phyloP scores from a whole-genome alignment of 2,329 filamentous ascomycete genomes.

The Arthrobotrys iridis region DNA sequence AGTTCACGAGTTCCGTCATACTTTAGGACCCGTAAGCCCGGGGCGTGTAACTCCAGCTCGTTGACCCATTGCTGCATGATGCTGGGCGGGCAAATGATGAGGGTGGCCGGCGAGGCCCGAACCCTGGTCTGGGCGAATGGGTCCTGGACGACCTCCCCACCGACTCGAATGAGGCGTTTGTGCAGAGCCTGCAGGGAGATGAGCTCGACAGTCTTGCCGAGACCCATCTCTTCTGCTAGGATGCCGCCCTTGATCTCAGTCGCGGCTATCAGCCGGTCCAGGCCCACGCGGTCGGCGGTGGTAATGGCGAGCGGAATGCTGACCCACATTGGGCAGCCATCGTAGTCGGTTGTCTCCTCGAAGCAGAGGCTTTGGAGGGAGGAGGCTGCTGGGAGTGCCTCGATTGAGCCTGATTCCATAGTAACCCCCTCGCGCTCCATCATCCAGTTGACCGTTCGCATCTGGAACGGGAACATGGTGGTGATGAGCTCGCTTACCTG shows the following conservation, averaged over 20 bases:
- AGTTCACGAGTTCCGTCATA: constrained; percentile 65
- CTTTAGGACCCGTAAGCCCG: constrained; percentile 67
- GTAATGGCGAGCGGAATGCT: constrained; percentile 73
- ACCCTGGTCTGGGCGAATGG: constrained; percentile 64
- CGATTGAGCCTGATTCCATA: constrained; percentile 8
- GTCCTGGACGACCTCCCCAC: constrained; percentile 58
- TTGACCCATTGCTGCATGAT: constrained; percentile 71
- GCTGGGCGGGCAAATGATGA: constrained; percentile 66
- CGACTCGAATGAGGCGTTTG: constrained; percentile 60
- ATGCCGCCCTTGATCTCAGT: constrained; percentile 68
- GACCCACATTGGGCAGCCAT: constrained; percentile 65
- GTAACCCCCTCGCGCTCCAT: constrained; percentile 56
- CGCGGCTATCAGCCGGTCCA: constrained; percentile 16
- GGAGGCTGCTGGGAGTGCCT: constrained; percentile 59
- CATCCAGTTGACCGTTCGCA: constrained; percentile 57
- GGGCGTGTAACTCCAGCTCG: constrained; percentile 70
- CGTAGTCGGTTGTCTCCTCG: constrained; percentile 59
- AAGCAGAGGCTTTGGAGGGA: constrained; percentile 63
- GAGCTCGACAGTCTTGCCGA: constrained; percentile 82
- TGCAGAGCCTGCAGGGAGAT: constrained; percentile 76
- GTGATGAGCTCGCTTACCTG: constrained; percentile 55
- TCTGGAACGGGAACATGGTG: constrained; percentile 57
- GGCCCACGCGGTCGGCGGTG: constrained; percentile 63
- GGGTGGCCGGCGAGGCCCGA: constrained; percentile 67
- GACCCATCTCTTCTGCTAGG: constrained; percentile 82